Evolutionary conservation across 2,329 filamentous ascomycete species (phyloP).

Genomic region (Dendryphion nanum): DNA sequence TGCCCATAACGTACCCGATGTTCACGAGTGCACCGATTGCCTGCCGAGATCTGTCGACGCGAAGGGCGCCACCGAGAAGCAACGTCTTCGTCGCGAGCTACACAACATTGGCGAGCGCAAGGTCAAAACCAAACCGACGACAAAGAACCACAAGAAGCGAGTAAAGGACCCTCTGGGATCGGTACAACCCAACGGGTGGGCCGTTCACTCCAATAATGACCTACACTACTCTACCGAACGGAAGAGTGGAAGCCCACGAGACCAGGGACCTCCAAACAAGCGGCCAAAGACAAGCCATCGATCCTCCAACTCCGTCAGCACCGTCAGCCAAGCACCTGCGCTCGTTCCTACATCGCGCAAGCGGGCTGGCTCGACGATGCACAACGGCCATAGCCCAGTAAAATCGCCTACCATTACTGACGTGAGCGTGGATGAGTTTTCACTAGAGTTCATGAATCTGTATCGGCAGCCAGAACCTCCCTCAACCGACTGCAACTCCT

Average conservation of each 20-base stretch:
- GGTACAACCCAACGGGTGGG: slow-evolving; percentile 65
- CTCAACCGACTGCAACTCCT: slow-evolving; percentile 70
- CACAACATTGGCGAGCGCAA: slow-evolving; percentile 54
- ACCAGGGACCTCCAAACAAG: slow-evolving; percentile 65
- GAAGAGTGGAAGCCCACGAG: slow-evolving; percentile 51
- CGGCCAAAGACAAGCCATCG: slow-evolving; percentile 81
- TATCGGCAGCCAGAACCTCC: slow-evolving; percentile 61
- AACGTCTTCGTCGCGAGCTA: slow-evolving; percentile 60
- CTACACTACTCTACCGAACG: slow-evolving; percentile 48
- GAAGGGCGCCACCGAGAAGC: slow-evolving; percentile 72
- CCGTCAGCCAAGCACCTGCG: slow-evolving; percentile 64
- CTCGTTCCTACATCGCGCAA: slow-evolving; percentile 63
- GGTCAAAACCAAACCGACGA: slow-evolving; percentile 71
- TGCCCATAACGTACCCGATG: slow-evolving; percentile 65
- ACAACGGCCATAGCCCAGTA: slow-evolving; percentile 70
- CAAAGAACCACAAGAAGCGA: slow-evolving; percentile 89
- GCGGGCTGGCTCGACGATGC: slow-evolving; percentile 56
- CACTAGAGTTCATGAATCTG: slow-evolving; percentile 70
- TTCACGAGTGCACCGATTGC: slow-evolving; percentile 89
- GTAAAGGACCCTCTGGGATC: slow-evolving; percentile 62
- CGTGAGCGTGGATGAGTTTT: slow-evolving; percentile 68
- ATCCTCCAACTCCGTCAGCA: slow-evolving; percentile 71
- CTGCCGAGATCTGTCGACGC: slow-evolving; percentile 73
- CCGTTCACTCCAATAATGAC: slow-evolving; percentile 57
- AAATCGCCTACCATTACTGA: slow-evolving; percentile 69